Evolutionary conservation across 2,329 filamentous ascomycete genomes (phyloP), one percentile per base, ranked within the genome.

Genomic region (Raffaelea ambrosiae): DNA sequence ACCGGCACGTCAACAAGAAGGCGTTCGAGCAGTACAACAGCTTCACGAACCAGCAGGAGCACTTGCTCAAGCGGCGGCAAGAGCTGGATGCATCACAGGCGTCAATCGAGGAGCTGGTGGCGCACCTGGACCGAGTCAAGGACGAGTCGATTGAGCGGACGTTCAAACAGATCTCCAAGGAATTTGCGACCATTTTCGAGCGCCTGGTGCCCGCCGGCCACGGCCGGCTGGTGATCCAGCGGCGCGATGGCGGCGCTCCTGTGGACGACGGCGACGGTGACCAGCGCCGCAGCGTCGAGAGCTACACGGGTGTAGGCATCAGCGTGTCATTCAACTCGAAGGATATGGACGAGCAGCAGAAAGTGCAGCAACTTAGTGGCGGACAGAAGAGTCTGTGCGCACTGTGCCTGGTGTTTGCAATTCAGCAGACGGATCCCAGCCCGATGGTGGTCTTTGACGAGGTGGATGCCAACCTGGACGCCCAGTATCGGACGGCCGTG

Each of bases 381-480:
- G 93, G 93, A 29, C 93, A 98, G 61, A 98, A 98, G 77, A 95
- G 88, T 89, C 74, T 97, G 53, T 97, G 91, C 66, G 93, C 93
- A 10, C 79, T 98, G n/a, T 94, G 93, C 40, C 80, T 98, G 45
- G 94, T 98, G 57, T 98, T 98, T 63, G 93, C 93, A n/a, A 94
- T 98, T 57, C 93, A 98, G 67, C 88, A 90, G 57, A 95, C 91
- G 51, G 93, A 98, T 63, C 93, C 91, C 10, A 94, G 91, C 40
- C 93, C 93, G 1, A 97, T 98, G 75, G 96, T 98, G 64, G 90
- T 98, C 59, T 98, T 98, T 58, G 93, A 98, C 65, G 93, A 98
- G 67, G 95, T 98, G 54, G 93, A 98, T 62, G 93, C 93, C 65
- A 98, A 98, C 63, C 78, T 98, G 21, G 93, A 98, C 64, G 90